Conservation (phyloP, 176 grass and related monocot genomes). For the Oryza rufipogon region DNA sequence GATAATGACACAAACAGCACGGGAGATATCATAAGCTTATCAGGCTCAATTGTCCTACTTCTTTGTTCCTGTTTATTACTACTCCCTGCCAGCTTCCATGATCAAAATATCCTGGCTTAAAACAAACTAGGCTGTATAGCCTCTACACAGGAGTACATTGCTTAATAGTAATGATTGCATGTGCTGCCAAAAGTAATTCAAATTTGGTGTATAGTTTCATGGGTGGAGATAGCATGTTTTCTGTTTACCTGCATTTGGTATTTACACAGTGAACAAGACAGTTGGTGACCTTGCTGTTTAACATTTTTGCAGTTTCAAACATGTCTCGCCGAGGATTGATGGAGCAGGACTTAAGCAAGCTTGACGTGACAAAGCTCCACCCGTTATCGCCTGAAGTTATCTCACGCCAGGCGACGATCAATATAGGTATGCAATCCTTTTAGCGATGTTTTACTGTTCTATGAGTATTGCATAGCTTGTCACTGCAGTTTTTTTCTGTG, state of each 20-base stretch:
- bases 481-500: not conserved
- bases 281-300: not conserved
- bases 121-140: not conserved
- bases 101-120: not conserved
- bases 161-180: not conserved
- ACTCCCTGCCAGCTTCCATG: not conserved
- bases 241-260: not conserved
- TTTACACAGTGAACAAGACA: not conserved
- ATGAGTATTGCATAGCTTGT: not conserved
- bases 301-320: not conserved
- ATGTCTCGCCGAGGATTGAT: conserved; percentile 74
- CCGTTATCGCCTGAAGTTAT: conserved; percentile 88
- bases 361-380: conserved; percentile 80
- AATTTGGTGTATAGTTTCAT: not conserved
- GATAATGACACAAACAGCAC: not conserved
- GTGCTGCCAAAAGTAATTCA: not conserved
- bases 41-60: not conserved
- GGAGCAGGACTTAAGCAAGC: conserved; percentile 92
- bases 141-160: not conserved
- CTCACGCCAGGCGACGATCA: conserved; percentile 82
- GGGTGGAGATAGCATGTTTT: not conserved
- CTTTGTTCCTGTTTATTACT: not conserved
- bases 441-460: not conserved
- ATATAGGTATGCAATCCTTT: conserved; percentile 64
- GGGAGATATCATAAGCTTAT: not conserved